phyloP scores from a whole-genome alignment of 257 asterid genomes.

The Ophiorrhiza pumila region DNA sequence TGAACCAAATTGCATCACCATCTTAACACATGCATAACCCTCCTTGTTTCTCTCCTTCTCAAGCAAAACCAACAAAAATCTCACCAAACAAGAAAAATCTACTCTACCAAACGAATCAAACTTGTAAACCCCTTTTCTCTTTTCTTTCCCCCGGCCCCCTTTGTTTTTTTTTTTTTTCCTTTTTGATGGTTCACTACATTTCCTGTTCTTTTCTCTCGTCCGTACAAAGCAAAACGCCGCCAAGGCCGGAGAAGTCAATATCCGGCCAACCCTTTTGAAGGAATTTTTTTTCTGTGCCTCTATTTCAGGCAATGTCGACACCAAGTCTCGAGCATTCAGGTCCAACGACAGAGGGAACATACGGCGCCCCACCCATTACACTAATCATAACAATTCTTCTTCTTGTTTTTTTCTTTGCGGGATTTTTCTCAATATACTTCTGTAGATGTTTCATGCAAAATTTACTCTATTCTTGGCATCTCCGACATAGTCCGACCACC shows the following conservation, averaged over 20 bases:
- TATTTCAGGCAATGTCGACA: constrained; percentile 45
- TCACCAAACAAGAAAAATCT: constrained; percentile 18
- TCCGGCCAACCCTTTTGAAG: constrained; percentile 17
- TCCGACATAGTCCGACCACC: constrained; percentile 32
- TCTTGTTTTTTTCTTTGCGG: constrained; percentile 56
- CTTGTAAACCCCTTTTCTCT: neutral
- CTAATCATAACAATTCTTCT: constrained; percentile 56
- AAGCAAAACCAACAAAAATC: constrained; percentile 7
- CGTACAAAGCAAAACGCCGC: constrained; percentile 10
- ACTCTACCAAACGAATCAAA: constrained; percentile 14
- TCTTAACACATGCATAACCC: constrained; percentile 11
- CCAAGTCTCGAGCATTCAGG: constrained; percentile 29
- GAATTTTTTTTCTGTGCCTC: neutral
- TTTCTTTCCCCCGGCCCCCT: no score
- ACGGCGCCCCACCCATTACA: constrained; percentile 56
- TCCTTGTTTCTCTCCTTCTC: constrained; percentile 31
- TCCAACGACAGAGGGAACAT: constrained; percentile 21
- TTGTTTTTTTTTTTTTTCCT: neutral
- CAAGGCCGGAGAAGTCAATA: constrained; percentile 30
- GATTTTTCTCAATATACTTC: constrained; percentile 67
- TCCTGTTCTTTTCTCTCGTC: constrained; percentile 21
- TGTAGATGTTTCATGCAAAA: constrained; percentile 70
- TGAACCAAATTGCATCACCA: constrained; percentile 13
- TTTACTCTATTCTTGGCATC: constrained; percentile 52
- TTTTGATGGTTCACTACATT: constrained; percentile 10